Evolutionary conservation across 2,329 filamentous ascomycete species (phyloP).

Genomic region (Achaetomium macrosporum): DNA sequence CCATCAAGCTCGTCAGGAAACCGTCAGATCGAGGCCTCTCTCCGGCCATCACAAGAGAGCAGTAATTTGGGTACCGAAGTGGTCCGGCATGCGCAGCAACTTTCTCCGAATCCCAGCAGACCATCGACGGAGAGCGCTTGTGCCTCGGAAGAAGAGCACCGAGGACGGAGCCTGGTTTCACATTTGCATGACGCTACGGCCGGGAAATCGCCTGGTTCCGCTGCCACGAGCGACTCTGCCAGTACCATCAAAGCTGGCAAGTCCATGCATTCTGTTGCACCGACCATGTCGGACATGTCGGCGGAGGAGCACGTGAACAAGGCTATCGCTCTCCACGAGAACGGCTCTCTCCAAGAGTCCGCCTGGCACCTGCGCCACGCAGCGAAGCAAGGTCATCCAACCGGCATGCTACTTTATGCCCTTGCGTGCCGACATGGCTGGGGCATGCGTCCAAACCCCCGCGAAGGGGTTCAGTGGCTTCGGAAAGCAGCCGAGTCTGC

Average conservation of each 20-base stretch:
- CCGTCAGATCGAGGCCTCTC: constrained; percentile 34
- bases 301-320: constrained; percentile 85
- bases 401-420: constrained; percentile 93
- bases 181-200: constrained; percentile 35
- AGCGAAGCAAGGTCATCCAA: constrained; percentile 77
- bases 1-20: constrained; percentile 51
- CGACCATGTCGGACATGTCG: constrained; percentile 62
- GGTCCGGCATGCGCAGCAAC: constrained; percentile 35
- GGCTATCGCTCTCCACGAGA: constrained; percentile 84
- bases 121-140: constrained; percentile 41
- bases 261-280: constrained; percentile 41
- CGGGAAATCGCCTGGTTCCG: constrained; percentile 42
- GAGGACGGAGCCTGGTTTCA: constrained; percentile 41
- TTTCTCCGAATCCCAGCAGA: constrained; percentile 40
- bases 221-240: constrained; percentile 47
- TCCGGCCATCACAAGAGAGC: constrained; percentile 45
- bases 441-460: constrained; percentile 91
- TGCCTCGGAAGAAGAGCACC: constrained; percentile 43
- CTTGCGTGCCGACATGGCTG: constrained; percentile 93
- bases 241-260: constrained; percentile 47
- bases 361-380: constrained; percentile 93
- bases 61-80: constrained; percentile 47
- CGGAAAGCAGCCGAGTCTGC: constrained; percentile 84
- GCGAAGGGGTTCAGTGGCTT: constrained; percentile 87
- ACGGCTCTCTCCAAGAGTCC: constrained; percentile 82